A percentile compares a stretch with the other conserved stretches of the same genome.
Conservation (phyloP, 2,329 filamentous ascomycete species). For the Calonectria henricotiae region DNA sequence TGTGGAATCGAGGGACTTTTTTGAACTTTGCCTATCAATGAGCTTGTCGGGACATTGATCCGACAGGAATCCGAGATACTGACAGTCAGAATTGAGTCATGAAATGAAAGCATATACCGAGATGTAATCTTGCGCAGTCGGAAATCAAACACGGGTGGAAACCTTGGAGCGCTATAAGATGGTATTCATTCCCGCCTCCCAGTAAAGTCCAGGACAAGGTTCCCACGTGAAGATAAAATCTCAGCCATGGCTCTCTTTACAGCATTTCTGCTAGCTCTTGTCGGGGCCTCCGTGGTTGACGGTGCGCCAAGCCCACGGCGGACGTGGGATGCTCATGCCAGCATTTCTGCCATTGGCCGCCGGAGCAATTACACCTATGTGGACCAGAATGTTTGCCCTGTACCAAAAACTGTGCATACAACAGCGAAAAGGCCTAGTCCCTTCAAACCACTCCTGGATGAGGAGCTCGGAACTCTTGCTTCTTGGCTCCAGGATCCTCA, state of each 20-base stretch:
- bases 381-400: constrained; percentile 21
- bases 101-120: neutral
- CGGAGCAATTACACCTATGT: constrained; percentile 21
- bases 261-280: neutral
- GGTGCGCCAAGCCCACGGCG: constrained; percentile 1
- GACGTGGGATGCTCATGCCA: constrained; percentile 29
- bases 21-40: constrained; percentile 3
- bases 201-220: neutral
- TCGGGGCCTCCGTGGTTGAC: neutral
- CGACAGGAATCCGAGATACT: neutral
- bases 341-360: neutral
- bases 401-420: constrained; percentile 19
- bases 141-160: neutral
- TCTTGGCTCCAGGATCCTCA: constrained; percentile 26
- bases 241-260: neutral
- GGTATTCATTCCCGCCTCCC: neutral
- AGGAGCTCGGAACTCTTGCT: constrained; percentile 20
- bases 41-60: neutral
- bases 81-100: constrained; percentile 17
- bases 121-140: neutral
- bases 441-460: constrained; percentile 23
- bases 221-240: neutral
- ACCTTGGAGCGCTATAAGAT: constrained; percentile 5
- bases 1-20: constrained; percentile 5
- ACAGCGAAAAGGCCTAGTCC: constrained; percentile 30